A percentile compares a stretch with the other conserved stretches of the same genome.
Conservation (phyloP, 2,329 filamentous ascomycete species). For the Diatrype stigma region DNA sequence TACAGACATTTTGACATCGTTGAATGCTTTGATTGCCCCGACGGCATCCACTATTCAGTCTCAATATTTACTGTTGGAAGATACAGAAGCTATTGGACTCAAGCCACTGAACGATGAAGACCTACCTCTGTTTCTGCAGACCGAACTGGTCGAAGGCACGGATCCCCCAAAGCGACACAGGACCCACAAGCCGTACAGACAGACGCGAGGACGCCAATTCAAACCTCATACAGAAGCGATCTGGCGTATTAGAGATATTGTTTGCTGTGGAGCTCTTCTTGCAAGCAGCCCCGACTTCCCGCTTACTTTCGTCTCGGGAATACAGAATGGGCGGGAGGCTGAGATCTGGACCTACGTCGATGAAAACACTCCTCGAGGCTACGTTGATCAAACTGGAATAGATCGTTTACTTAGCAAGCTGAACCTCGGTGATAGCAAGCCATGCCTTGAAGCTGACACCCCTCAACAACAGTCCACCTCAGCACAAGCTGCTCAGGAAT, state of each 20-base stretch:
- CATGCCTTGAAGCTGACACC: slow-evolving; percentile 3
- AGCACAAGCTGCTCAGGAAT: background rate
- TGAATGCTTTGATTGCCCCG: slow-evolving; percentile 40
- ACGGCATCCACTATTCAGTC: slow-evolving; percentile 32
- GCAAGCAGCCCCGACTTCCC: slow-evolving; percentile 38
- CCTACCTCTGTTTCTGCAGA: slow-evolving; percentile 24
- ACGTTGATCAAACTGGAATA: slow-evolving; percentile 17
- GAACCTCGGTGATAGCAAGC: slow-evolving; percentile 11
- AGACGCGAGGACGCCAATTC: slow-evolving; percentile 27
- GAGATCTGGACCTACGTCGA: slow-evolving; percentile 24
- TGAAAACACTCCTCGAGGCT: slow-evolving; percentile 8
- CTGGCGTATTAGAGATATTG: slow-evolving; percentile 45
- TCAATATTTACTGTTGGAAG: slow-evolving; percentile 49
- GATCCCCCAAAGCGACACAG: slow-evolving; percentile 31
- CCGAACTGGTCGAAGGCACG: slow-evolving; percentile 12
- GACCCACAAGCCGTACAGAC: slow-evolving; percentile 35
- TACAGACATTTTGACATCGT: slow-evolving; percentile 42
- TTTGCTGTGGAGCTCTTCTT: slow-evolving; percentile 45
- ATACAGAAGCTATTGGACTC: slow-evolving; percentile 31
- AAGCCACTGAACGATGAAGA: slow-evolving; percentile 20
- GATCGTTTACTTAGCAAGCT: slow-evolving; percentile 20
- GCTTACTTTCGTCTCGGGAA: slow-evolving; percentile 23
- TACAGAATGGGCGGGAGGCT: slow-evolving; percentile 12
- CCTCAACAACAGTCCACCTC: slow-evolving; percentile 2
- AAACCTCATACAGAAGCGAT: slow-evolving; percentile 33